Evolutionary conservation across 2,329 filamentous ascomycete species (phyloP).

Genomic region (Lasiodiplodia gonubiensis): DNA sequence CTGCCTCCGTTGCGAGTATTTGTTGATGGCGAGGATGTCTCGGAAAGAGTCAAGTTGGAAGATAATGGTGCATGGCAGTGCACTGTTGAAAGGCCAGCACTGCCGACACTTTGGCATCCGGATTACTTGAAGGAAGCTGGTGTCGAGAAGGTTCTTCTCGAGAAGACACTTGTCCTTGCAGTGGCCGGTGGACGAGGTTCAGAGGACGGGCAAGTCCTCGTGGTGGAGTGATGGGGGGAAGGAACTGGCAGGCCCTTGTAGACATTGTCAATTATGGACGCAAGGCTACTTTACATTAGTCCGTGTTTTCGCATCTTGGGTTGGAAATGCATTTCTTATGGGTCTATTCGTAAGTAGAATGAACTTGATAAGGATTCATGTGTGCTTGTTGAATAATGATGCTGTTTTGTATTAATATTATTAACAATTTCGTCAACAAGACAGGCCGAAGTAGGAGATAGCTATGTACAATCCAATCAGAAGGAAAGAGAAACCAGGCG

Average conservation of each 20-base stretch:
- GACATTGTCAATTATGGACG: too few relatives aligned
- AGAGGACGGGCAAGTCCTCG: background rate
- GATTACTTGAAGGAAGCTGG: background rate
- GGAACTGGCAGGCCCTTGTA: too few relatives aligned
- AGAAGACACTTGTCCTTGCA: background rate
- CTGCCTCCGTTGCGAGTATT: conserved; percentile 32
- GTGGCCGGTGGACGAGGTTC: background rate
- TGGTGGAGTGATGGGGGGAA: background rate
- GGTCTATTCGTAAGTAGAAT: too few relatives aligned
- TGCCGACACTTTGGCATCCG: background rate
- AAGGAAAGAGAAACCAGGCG: background rate
- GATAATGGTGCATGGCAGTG: background rate
- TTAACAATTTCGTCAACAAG: background rate
- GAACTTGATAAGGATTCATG: too few relatives aligned
- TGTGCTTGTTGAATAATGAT: too few relatives aligned
- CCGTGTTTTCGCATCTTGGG: too few relatives aligned
- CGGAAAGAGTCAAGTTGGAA: background rate
- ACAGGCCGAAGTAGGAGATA: background rate
- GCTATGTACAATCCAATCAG: background rate
- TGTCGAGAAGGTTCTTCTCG: background rate
- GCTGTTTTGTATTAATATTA: background rate
- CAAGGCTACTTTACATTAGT: too few relatives aligned
- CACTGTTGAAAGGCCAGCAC: background rate
- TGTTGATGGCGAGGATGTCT: background rate
- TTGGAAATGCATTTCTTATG: too few relatives aligned